Evolutionary conservation across 1,284 basidiomycete genomes (phyloP).

Genomic region (Afroboletus lepidellus): DNA sequence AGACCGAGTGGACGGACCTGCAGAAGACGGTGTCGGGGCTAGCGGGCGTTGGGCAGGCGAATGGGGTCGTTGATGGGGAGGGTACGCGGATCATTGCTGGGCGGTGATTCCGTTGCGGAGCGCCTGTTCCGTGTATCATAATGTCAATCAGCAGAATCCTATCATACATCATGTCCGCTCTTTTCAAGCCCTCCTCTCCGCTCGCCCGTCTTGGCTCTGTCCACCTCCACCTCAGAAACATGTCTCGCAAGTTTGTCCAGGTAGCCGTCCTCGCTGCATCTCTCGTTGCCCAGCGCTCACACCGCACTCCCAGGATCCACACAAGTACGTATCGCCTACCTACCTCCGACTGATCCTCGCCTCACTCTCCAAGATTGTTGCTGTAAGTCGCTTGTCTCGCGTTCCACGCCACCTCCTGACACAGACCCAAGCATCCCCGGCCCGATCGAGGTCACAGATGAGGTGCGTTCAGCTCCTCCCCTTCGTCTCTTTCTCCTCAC

Average conservation of each 20-base stretch:
- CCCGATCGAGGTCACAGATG: conserved; percentile 80
- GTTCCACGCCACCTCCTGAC: not conserved
- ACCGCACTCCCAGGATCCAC: conserved; percentile 46
- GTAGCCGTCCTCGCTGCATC: not conserved
- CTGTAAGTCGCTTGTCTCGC: conserved; percentile 45
- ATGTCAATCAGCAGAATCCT: not conserved
- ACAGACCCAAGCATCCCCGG: conserved; percentile 65
- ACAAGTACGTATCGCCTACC: conserved; percentile 53
- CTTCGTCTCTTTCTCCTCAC: not conserved
- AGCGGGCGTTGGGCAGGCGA: conserved; percentile 52
- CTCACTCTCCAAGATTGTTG: conserved; percentile 47
- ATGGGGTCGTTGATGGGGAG: conserved; percentile 50
- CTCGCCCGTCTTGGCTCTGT: not conserved
- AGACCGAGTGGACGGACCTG: conserved; percentile 87
- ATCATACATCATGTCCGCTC: not conserved
- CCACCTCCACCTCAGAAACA: not conserved
- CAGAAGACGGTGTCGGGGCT: conserved; percentile 77
- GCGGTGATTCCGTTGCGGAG: conserved; percentile 37
- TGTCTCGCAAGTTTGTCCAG: conserved; percentile 8
- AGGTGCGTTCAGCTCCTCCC: conserved; percentile 48
- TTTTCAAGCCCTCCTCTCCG: not conserved
- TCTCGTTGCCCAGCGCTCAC: no score
- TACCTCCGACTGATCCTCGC: not conserved
- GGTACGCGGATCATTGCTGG: conserved; percentile 42
- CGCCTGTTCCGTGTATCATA: not conserved